Percentiles rank a stretch among this genome's conserved stretches.
These are phyloP conservation scores for Eucalyptus sp. DNA, from an alignment of 345 rosid genomes.

Conservation along the genomic window DNA sequence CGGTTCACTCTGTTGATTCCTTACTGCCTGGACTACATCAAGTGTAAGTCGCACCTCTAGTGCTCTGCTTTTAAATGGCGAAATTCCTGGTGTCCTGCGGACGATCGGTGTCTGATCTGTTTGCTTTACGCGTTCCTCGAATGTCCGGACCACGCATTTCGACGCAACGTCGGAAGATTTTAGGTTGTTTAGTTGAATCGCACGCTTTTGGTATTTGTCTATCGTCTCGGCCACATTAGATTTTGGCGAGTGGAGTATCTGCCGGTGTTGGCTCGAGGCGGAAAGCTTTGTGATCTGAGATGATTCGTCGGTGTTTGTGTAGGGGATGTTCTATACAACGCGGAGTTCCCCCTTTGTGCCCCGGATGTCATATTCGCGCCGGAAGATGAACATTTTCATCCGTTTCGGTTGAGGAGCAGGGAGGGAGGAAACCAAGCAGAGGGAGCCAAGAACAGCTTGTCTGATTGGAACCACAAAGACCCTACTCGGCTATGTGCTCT, in stretches of 20 bases:
- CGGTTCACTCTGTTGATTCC: conserved; percentile 89
- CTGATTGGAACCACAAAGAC: conserved; percentile 68
- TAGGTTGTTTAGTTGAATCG: background rate
- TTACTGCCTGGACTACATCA: conserved; percentile 69
- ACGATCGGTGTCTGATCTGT: background rate
- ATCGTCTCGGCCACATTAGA: background rate
- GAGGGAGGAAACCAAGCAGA: conserved; percentile 20
- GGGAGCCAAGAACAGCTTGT: conserved; percentile 19
- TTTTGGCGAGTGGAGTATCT: background rate
- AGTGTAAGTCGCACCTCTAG: conserved; percentile 35
- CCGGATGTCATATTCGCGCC: conserved; percentile 85
- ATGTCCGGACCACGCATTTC: background rate
- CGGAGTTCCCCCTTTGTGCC: conserved; percentile 55
- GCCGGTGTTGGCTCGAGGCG: background rate
- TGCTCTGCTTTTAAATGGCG: background rate
- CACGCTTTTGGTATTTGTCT: background rate
- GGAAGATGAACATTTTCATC: conserved; percentile 70
- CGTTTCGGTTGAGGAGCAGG: conserved; percentile 10
- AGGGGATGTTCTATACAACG: conserved; percentile 92
- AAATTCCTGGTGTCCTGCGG: background rate
- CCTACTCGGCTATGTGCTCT: conserved; percentile 45
- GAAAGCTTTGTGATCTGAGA: background rate
- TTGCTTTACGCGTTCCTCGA: background rate
- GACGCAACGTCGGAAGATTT: background rate
- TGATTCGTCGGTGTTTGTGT: background rate